phyloP scores from a whole-genome alignment of 306 rosid species.

The Prunus kanzakura region DNA sequence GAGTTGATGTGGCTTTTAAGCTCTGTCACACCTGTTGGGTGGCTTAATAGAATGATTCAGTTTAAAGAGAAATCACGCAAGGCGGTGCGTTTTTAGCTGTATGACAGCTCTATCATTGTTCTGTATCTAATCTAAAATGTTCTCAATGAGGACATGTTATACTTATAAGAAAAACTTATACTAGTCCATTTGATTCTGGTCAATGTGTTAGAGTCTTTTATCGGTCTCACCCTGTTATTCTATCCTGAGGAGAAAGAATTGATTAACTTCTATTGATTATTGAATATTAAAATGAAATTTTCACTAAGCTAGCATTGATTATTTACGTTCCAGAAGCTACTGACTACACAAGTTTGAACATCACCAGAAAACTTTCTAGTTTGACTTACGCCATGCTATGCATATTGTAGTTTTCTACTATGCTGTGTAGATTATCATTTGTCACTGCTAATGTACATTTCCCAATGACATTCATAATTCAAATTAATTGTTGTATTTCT shows the following conservation, averaged over 20 bases:
- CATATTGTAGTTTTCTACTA: neutral
- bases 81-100: constrained; percentile 80
- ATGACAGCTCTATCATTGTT: constrained; percentile 32
- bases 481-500: neutral
- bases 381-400: neutral
- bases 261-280: neutral
- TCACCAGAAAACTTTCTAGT: neutral
- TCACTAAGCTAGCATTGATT: neutral
- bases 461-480: neutral
- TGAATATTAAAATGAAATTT: neutral
- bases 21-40: constrained; percentile 84
- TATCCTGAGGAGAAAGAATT: neutral
- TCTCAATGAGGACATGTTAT: neutral
- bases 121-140: constrained; percentile 14
- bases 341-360: neutral
- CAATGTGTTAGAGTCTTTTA: neutral
- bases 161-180: neutral
- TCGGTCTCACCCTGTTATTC: neutral
- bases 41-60: constrained; percentile 95
- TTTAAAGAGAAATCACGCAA: constrained; percentile 96
- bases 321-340: neutral
- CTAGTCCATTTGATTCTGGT: neutral
- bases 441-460: neutral
- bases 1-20: constrained; percentile 96
- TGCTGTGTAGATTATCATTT: neutral